Evolutionary conservation across 75 land plant species (phyloP).

Genomic region (Cunninghamia lanceolata): DNA sequence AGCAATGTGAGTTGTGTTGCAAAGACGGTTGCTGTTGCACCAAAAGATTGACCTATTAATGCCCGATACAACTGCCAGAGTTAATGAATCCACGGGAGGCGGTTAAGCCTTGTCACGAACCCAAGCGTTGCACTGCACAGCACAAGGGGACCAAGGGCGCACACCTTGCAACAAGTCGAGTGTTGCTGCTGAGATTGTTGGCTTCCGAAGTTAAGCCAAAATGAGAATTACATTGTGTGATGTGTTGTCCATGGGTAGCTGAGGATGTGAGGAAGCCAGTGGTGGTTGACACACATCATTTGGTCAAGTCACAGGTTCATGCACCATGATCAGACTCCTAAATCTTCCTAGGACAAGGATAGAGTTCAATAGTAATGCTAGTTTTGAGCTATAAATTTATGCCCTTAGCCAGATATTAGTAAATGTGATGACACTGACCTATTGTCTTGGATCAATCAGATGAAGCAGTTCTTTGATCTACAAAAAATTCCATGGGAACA

Average conservation of each 20-base stretch:
- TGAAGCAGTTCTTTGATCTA: background rate
- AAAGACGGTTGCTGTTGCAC: no score
- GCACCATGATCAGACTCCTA: background rate
- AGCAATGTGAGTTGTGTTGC: background rate
- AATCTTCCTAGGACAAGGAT: background rate
- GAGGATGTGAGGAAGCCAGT: background rate
- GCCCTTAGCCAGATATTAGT: background rate
- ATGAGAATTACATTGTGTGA: background rate
- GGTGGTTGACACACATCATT: background rate
- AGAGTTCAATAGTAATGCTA: background rate
- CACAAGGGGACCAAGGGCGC: no score
- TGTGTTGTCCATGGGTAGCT: background rate
- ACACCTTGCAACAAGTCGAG: no score
- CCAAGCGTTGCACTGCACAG: no score
- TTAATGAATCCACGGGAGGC: no score
- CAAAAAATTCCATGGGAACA: background rate
- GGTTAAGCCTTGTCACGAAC: no score
- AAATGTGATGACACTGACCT: no score
- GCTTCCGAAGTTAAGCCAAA: background rate
- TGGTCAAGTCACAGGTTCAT: no score
- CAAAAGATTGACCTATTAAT: no score
- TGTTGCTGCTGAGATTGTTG: no score
- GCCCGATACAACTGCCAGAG: no score
- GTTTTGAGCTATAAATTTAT: no score
- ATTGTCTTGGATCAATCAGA: background rate